Conservation (phyloP, 768 basidiomycete genomes). For the Asterophora parasitica region DNA sequence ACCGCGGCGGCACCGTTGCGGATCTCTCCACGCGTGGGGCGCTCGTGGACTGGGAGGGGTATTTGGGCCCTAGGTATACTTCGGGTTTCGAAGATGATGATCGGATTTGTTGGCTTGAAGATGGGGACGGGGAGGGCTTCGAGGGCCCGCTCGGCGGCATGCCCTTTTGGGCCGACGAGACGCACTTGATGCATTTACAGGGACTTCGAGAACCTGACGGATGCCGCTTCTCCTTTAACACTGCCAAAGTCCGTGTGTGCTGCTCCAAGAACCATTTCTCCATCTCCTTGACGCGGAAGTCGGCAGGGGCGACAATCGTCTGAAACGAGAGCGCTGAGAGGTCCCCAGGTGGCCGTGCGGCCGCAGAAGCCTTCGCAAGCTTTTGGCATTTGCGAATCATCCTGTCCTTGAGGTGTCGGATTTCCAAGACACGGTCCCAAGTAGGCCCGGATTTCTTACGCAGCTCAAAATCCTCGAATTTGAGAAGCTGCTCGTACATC, state of each 20-base stretch:
- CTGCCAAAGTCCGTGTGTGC: conserved; percentile 34
- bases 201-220: conserved; percentile 8
- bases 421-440: conserved; percentile 69
- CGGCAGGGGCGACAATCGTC: conserved; percentile 61
- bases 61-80: conserved; percentile 10
- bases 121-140: background rate
- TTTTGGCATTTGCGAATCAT: conserved; percentile 79
- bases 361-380: conserved; percentile 43
- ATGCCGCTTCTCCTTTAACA: conserved; percentile 14
- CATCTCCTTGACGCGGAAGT: conserved; percentile 76
- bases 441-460: conserved; percentile 49
- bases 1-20: conserved; percentile 5
- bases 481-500: conserved; percentile 62
- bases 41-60: conserved; percentile 5
- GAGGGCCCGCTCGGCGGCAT: conserved; percentile 5
- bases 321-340: conserved; percentile 46
- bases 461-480: conserved; percentile 57
- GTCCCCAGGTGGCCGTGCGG: conserved; percentile 16
- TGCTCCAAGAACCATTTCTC: conserved; percentile 70
- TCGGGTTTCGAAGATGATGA: conserved; percentile 2
- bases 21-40: conserved; percentile 6
- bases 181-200: conserved; percentile 23
- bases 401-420: conserved; percentile 74
- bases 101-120: background rate
- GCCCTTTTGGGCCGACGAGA: conserved; percentile 9